These are phyloP conservation scores for Lolium perenne DNA, from an alignment of 176 grass and related monocot genomes.

Conservation along the genomic window DNA sequence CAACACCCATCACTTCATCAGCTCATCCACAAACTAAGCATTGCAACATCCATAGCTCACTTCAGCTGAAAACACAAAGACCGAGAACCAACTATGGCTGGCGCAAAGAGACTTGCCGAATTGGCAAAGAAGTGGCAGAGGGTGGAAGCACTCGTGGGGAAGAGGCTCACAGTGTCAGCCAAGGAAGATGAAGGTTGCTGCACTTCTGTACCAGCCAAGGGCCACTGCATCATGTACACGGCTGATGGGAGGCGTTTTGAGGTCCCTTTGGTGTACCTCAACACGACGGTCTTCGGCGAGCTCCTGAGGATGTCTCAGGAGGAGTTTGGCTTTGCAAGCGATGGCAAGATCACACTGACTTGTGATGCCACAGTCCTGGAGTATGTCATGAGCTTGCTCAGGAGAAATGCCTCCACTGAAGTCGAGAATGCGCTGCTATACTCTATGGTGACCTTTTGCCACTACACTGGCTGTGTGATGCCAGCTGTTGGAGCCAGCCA, in stretches of 20 bases:
- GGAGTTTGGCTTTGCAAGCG: conserved; percentile 46
- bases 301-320: conserved; percentile 61
- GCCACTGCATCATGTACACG: conserved; percentile 55
- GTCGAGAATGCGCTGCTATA: conserved; percentile 52
- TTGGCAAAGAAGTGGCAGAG: conserved; percentile 40
- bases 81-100: background rate
- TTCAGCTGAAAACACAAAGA: background rate
- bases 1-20: conserved; percentile 14
- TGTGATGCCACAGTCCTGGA: conserved; percentile 60
- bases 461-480: background rate
- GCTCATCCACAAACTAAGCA: conserved; percentile 4
- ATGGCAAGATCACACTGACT: conserved; percentile 51
- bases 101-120: conserved; percentile 36
- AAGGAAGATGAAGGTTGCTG: conserved; percentile 31
- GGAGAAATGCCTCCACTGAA: conserved; percentile 47
- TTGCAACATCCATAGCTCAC: background rate
- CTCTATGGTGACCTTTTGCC: conserved; percentile 38
- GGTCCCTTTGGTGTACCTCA: conserved; percentile 55
- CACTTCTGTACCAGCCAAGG: conserved; percentile 21
- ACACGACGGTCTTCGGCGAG: conserved; percentile 38
- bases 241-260: conserved; percentile 50
- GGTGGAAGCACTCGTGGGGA: conserved; percentile 32
- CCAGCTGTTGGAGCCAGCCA: background rate
- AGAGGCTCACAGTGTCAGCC: background rate
- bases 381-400: conserved; percentile 58